Percentiles rank a stretch among this genome's conserved stretches.
phyloP scores from a whole-genome alignment of 345 rosid genomes.

The Lumnitzera littorea region DNA sequence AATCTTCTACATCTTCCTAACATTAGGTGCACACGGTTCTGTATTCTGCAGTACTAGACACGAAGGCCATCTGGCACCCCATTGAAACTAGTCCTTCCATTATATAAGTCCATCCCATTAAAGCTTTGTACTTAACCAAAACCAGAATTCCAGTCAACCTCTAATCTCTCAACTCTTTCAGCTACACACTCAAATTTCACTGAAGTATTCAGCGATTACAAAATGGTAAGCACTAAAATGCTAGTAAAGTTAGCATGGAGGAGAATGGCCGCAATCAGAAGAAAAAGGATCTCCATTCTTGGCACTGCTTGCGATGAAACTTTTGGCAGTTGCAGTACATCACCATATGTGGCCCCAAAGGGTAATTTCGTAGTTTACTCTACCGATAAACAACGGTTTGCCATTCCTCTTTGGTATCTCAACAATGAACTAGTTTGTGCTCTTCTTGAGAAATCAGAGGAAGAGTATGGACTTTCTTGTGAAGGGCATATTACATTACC shows the following conservation, averaged over 20 bases:
- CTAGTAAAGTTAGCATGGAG: conserved; percentile 26
- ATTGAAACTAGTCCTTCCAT: too few relatives aligned
- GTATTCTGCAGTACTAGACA: too few relatives aligned
- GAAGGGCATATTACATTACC: conserved; percentile 29
- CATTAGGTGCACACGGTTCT: too few relatives aligned
- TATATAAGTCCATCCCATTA: too few relatives aligned
- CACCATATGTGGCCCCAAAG: conserved; percentile 8
- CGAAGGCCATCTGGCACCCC: too few relatives aligned
- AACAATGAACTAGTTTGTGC: conserved; percentile 1
- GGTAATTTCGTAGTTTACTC: conserved; percentile 24
- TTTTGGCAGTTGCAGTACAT: neutral
- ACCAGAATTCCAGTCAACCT: too few relatives aligned
- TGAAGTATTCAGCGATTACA: neutral
- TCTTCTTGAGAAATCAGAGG: conserved; percentile 12
- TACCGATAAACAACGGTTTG: conserved; percentile 7
- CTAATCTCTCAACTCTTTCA: too few relatives aligned
- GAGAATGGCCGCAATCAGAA: conserved; percentile 15
- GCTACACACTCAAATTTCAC: too few relatives aligned
- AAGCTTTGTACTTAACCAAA: too few relatives aligned
- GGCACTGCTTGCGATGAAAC: neutral
- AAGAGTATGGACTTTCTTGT: conserved; percentile 7
- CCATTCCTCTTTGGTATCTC: conserved; percentile 17
- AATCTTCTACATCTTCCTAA: neutral
- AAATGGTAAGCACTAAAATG: conserved; percentile 23
- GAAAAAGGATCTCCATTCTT: conserved; percentile 19